phyloP scores from a whole-genome alignment of 345 rosid genomes.

The Crucihimalaya himalaica region DNA sequence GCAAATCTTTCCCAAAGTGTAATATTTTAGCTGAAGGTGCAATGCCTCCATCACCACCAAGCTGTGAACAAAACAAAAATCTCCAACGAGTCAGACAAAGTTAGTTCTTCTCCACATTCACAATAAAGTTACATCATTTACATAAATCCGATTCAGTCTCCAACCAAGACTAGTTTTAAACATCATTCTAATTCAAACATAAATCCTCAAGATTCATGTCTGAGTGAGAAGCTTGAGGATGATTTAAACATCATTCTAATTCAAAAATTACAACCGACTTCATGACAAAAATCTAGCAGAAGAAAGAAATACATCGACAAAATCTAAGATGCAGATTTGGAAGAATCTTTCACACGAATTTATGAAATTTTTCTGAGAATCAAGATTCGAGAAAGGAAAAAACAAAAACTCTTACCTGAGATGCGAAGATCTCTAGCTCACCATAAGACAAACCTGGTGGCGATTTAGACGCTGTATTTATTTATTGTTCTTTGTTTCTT shows the following conservation, averaged over 20 bases:
- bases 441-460: constrained; percentile 30
- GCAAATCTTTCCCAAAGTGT: constrained; percentile 52
- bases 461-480: constrained; percentile 3
- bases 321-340: constrained; percentile 38
- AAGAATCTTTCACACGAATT: constrained; percentile 16
- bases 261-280: background rate
- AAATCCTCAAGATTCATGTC: constrained; percentile 16
- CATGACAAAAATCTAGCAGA: background rate
- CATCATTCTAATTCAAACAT: background rate
- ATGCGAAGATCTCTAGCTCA: constrained; percentile 38
- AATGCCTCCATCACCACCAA: constrained; percentile 33
- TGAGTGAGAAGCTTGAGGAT: background rate
- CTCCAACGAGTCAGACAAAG: background rate
- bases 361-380: background rate
- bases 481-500: background rate
- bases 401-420: constrained; percentile 19
- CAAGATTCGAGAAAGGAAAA: background rate
- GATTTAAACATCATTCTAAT: background rate
- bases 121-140: background rate
- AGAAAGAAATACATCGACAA: background rate
- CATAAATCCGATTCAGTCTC: background rate
- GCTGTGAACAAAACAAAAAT: constrained; percentile 41
- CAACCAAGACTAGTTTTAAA: too few species aligned
- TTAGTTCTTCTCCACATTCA: background rate
- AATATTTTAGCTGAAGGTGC: constrained; percentile 33